Percentiles rank a stretch among this genome's conserved stretches.
Evolutionary conservation across 495 filamentous ascomycete genomes (phyloP).

Genomic region (Penicillium subrubescens): DNA sequence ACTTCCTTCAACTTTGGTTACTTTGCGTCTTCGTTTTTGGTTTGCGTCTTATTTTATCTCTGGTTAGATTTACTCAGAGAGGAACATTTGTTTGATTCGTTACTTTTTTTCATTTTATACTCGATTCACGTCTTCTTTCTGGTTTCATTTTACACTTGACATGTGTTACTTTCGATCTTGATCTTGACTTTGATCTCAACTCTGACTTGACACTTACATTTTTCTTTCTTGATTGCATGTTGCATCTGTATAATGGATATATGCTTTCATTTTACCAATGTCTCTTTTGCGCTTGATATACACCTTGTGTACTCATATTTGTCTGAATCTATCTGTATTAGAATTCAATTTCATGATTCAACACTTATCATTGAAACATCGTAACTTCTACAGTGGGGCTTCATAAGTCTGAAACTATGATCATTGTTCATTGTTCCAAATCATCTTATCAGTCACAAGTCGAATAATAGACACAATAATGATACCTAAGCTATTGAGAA

Average conservation of each 20-base stretch:
- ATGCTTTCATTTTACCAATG: not conserved
- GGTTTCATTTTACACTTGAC: conserved; percentile 10
- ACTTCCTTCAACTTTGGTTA: conserved; percentile 2
- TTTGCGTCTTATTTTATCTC: not conserved
- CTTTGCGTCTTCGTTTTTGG: not conserved
- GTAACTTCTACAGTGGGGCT: too few species aligned
- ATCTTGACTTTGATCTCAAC: too few species aligned
- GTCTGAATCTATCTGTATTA: not conserved
- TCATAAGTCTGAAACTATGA: too few species aligned
- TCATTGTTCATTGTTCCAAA: too few species aligned
- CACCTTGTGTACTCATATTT: not conserved
- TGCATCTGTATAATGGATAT: conserved; percentile 12
- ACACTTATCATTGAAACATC: not conserved
- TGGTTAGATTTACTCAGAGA: not conserved
- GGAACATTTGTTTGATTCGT: not conserved
- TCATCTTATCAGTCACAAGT: too few species aligned
- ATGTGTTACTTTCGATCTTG: not conserved
- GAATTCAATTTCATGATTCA: not conserved
- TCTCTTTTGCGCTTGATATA: too few species aligned
- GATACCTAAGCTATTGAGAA: too few species aligned
- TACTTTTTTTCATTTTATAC: not conserved
- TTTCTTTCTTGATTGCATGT: conserved; percentile 11
- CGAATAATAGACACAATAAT: too few species aligned
- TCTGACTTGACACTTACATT: not conserved
- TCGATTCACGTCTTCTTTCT: not conserved